Evolutionary conservation across 306 rosid genomes (phyloP).

Genomic region (Rosa lucieae): DNA sequence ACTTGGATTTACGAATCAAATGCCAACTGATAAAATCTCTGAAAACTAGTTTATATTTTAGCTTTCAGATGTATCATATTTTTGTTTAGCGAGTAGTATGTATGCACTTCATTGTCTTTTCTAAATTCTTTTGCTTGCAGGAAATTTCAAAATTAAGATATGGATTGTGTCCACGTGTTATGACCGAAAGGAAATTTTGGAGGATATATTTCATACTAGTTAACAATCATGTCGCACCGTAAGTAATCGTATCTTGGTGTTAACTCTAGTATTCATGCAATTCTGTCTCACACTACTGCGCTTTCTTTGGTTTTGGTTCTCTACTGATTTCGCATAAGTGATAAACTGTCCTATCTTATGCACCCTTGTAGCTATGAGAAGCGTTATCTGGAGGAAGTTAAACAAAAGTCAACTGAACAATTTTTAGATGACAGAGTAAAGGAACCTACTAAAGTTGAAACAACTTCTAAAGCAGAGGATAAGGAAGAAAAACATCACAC

Average conservation of each 20-base stretch:
- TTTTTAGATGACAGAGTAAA: constrained; percentile 34
- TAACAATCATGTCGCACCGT: constrained; percentile 57
- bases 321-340: constrained; percentile 15
- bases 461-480: constrained; percentile 35
- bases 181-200: constrained; percentile 83
- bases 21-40: not conserved
- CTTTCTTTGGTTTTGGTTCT: constrained; percentile 13
- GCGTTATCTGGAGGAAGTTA: constrained; percentile 42
- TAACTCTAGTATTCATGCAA: constrained; percentile 11
- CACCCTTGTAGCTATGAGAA: constrained; percentile 56
- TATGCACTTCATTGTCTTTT: not conserved
- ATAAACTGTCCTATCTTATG: constrained; percentile 22
- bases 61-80: not conserved
- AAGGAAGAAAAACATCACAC: constrained; percentile 35
- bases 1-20: not conserved
- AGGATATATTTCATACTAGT: constrained; percentile 65
- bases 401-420: constrained; percentile 41
- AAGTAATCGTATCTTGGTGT: constrained; percentile 25
- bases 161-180: constrained; percentile 65
- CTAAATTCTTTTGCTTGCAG: constrained; percentile 40
- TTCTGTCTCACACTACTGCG: not conserved
- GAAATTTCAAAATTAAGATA: constrained; percentile 68
- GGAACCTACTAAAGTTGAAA: constrained; percentile 40
- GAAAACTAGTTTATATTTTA: not conserved
- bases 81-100: not conserved